Evolutionary conservation across 2,329 filamentous ascomycete genomes (phyloP), one percentile per base, ranked within the genome.

Genomic region (Clonostachys byssicola): DNA sequence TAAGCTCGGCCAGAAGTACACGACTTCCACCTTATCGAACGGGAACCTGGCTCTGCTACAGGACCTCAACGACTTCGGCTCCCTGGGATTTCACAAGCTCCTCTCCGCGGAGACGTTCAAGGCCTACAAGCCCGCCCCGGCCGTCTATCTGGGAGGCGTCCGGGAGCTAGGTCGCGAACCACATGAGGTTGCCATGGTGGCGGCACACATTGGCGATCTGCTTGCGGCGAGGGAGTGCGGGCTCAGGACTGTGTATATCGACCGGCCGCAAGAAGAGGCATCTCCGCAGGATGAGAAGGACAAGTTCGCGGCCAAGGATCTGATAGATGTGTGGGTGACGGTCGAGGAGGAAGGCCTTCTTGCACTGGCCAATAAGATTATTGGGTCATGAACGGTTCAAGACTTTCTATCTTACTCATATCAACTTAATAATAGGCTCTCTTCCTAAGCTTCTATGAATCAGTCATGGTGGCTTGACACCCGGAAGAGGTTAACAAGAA

Each of bases 171-270:
- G 76, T 0, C 51, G 83, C 40, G 55, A 75, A 50, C 77, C 83
- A 0, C 60, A 62, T 3, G 74, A 91, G 58, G 85, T 89, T 48
- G 86, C 81, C 17, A 82, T 94, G 80, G 86, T 94, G 17, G 89
- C 89, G 14, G 83, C 88, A 36, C 88, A 92, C 66, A 66, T 92
- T 49, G 63, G 59, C 6, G 89, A 92, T 63, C 66, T 94, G 47
- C 69, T 79, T 50, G 85, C 77, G 0, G 89, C 89, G 5, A 81
- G 81, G 55, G 60, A 57, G 3, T 75, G 72, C 50, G 89, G 89
- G 0, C 67, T 91, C 50, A 73, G 77, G 55, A 89, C 87, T 0
- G 73, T 94, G 3, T 94, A 91, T 60, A 80, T 94, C 4, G 86
- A 89, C 67, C 72, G 89, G 49, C 62, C 66, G 4, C 54, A 63